Evolutionary conservation across 257 asterid genomes (phyloP).

Genomic region (Solanum pinnatisectum): DNA sequence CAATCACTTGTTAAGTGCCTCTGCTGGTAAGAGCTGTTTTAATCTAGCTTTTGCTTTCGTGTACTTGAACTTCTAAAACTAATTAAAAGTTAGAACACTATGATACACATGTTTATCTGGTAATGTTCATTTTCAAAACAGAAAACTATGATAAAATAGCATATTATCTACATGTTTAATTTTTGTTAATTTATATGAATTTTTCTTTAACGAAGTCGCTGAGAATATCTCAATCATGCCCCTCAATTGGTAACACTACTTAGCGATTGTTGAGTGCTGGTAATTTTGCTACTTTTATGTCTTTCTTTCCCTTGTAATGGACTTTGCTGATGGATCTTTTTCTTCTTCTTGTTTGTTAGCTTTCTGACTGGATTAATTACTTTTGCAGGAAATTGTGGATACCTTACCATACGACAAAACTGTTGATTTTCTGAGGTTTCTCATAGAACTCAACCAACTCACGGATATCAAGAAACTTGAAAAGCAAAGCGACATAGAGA

Average conservation of each 20-base stretch:
- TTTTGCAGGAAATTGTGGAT: not conserved
- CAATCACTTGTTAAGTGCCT: not conserved
- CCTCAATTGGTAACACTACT: not conserved
- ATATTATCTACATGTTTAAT: not conserved
- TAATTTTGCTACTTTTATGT: not conserved
- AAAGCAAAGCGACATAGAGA: not conserved
- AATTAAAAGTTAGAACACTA: not conserved
- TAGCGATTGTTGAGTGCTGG: not conserved
- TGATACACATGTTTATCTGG: not conserved
- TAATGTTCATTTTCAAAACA: not conserved
- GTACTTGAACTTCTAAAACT: not conserved
- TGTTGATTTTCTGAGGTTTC: not conserved
- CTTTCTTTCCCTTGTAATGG: not conserved
- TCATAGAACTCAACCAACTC: not conserved
- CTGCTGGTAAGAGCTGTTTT: not conserved
- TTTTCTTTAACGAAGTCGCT: not conserved
- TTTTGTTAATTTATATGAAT: not conserved
- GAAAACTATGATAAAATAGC: not conserved
- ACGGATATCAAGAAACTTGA: not conserved
- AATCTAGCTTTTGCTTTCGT: not conserved
- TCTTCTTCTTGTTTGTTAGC: not conserved
- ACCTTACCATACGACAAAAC: not conserved
- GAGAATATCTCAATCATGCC: not conserved
- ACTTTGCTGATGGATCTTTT: not conserved
- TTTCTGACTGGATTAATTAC: not conserved